Base-by-base conservation (phyloP, 192 early-diverging fungal genomes). In the Podila epigama region DNA sequence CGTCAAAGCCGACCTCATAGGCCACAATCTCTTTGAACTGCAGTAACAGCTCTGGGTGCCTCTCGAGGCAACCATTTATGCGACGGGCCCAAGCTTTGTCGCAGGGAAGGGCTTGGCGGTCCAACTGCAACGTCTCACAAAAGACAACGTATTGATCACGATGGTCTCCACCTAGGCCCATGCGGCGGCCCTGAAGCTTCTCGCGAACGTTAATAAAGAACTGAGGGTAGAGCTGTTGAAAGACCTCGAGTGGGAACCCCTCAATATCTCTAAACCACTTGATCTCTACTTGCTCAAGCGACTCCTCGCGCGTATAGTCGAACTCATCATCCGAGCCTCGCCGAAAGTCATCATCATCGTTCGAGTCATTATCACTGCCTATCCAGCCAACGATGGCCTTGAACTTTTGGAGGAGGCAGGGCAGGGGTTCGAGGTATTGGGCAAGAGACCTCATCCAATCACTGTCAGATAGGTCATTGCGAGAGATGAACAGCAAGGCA, bases 1-100 rank as follows among this genome's bases (percentile, higher is more conserved):
- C 58, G 25, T 75, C 72, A 5, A 68, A 75, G 5, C 53, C 72
- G 11, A 63, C 59, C 36, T 75, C 72, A 22, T 75, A 75, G 18
- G 72, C 72, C 2, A 75, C 32, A 48, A 75, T 75, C 20, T 75
- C 72, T 37, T 75, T 75, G 44, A 75, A 60, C 25, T 75, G 72
- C 53, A 75, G 35, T 22, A 75, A 15, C 36, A 67, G 37, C 35
- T 75, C 72, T 13, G 72, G 72, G n/a, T 75, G 44, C 42, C 58
- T 75, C 28, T 75, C 72, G 2, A 75, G 65, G 63, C 72, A 75
- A 27, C 60, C 33, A 33, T 68, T 62, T 48, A 75, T 68, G 22
- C 72, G 64, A 25, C 72, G 60, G 18, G 65, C 28, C 72, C 72
- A 75, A 12, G 65, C 72, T 20, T 58, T 75, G 31, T 75, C 72